phyloP scores from a whole-genome alignment of 441 rosid species.

The Pelargonium cotyledonis region DNA sequence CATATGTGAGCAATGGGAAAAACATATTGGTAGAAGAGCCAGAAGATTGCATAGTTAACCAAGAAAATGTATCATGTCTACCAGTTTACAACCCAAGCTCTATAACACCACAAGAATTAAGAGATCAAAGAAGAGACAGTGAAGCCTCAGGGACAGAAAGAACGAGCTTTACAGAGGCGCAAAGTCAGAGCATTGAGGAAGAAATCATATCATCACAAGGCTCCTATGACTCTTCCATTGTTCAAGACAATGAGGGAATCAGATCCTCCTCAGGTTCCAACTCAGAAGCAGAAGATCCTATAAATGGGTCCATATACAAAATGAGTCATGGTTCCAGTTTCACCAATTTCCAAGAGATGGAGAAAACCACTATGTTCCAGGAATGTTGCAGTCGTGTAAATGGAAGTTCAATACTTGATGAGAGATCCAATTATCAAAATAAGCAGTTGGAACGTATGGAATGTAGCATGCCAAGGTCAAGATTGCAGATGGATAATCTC shows the following conservation, averaged over 20 bases:
- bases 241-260: slow-evolving; percentile 40
- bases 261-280: slow-evolving; percentile 47
- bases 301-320: slow-evolving; percentile 30
- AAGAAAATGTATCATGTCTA: slow-evolving; percentile 27
- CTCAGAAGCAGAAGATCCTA: slow-evolving; percentile 52
- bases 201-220: slow-evolving; percentile 64
- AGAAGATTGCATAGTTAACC: slow-evolving; percentile 39
- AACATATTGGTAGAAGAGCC: slow-evolving; percentile 56
- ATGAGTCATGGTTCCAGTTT: slow-evolving; percentile 25
- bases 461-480: slow-evolving; percentile 30
- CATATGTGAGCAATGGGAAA: slow-evolving; percentile 23
- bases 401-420: slow-evolving; percentile 31
- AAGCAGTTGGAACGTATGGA: slow-evolving; percentile 28
- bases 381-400: slow-evolving; percentile 29
- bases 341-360: slow-evolving; percentile 26
- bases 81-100: slow-evolving; percentile 36
- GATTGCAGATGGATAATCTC: slow-evolving; percentile 25
- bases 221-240: slow-evolving; percentile 42
- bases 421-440: slow-evolving; percentile 26
- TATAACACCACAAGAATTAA: slow-evolving; percentile 29
- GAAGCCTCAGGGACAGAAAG: slow-evolving; percentile 38
- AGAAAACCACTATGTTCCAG: slow-evolving; percentile 30
- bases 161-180: slow-evolving; percentile 34
- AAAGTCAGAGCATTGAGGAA: slow-evolving; percentile 51
- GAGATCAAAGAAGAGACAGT: slow-evolving; percentile 30